phyloP scores from a whole-genome alignment of 2,329 filamentous ascomycete genomes.

The Ascocoryne sarcoides region DNA sequence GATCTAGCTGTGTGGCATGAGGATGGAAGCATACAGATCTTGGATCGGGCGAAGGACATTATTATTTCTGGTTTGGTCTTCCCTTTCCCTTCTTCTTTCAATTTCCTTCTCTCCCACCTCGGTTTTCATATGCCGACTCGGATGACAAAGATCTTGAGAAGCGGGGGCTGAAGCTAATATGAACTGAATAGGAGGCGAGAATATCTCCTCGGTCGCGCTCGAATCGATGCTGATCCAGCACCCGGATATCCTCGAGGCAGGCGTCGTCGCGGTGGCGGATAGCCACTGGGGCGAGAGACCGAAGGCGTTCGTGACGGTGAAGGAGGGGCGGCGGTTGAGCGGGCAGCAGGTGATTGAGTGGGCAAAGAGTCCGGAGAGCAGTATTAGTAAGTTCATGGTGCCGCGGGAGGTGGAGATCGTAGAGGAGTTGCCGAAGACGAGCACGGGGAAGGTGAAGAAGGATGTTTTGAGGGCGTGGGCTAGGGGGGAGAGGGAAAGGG shows the following conservation, averaged over 20 bases:
- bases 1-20: constrained; percentile 90
- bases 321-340: constrained; percentile 50
- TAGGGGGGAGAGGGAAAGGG: constrained; percentile 14
- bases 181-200: constrained; percentile 83
- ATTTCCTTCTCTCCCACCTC: not conserved
- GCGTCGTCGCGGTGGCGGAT: constrained; percentile 80
- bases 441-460: constrained; percentile 94
- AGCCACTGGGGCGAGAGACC: constrained; percentile 94
- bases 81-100: constrained; percentile 1
- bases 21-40: constrained; percentile 83
- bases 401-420: constrained; percentile 67
- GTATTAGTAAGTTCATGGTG: constrained; percentile 87
- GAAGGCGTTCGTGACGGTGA: constrained; percentile 83
- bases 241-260: constrained; percentile 81
- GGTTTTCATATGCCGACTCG: constrained; percentile 1
- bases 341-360: constrained; percentile 71
- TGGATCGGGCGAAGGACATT: constrained; percentile 93
- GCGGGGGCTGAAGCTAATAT: too few species aligned
- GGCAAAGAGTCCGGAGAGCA: constrained; percentile 71
- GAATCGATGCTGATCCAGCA: constrained; percentile 86
- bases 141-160: too few species aligned
- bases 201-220: constrained; percentile 88
- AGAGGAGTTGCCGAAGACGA: constrained; percentile 87
- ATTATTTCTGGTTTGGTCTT: constrained; percentile 73
- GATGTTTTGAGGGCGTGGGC: constrained; percentile 66